Base-by-base conservation (phyloP, 2,329 filamentous ascomycete species). In the Ilyonectria robusta region DNA sequence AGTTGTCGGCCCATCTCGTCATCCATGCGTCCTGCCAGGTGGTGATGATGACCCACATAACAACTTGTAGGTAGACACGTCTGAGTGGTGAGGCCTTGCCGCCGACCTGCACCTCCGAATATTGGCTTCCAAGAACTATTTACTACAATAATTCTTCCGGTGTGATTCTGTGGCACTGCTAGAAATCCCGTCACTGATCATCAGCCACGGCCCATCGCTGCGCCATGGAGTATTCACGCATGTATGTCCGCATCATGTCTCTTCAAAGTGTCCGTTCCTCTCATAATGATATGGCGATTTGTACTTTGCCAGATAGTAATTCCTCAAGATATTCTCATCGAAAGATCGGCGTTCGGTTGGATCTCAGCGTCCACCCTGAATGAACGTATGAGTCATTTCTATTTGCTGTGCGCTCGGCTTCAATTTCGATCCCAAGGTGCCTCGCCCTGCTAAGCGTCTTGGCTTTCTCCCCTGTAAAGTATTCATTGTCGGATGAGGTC, bases 1-100 rank as follows among this genome's bases (percentile, higher is more conserved):
- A 31, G 11, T 31, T 53, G 31, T 53, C 50, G 50, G 37, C 50
- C 50, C 50, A 53, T 53, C 31, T 53, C n/a, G n/a, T 19, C 50
- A 53, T 53, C 29, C 50, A 50, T 50, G 31, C 50, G 31, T n/a
- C 29, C 13, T 8, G 50, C 50, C 17, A 26, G 19, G n/a, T 37
- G n/a, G 11, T 19, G n/a, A 33, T 13, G 29, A 23, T 21, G 31
- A 19, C 31, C 31, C 31, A 33, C 50, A 21, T 17, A 11, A 53
- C 29, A 37, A 15, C 48, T 51, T 17, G 31, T 51, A 17, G 48
- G 29, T 26, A 19, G 19, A 51, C 15, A 33, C 29, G n/a, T 51
- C 17, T 51, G 26, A 10, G 3, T 50, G 26, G 26, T 33, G 17
- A 53, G 35, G 31, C 31, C 50, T 35, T 53, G 50, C 50, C 31